These are phyloP conservation scores for Xylaria digitata DNA, from an alignment of 2,329 filamentous ascomycete genomes.

Conservation along the genomic window DNA sequence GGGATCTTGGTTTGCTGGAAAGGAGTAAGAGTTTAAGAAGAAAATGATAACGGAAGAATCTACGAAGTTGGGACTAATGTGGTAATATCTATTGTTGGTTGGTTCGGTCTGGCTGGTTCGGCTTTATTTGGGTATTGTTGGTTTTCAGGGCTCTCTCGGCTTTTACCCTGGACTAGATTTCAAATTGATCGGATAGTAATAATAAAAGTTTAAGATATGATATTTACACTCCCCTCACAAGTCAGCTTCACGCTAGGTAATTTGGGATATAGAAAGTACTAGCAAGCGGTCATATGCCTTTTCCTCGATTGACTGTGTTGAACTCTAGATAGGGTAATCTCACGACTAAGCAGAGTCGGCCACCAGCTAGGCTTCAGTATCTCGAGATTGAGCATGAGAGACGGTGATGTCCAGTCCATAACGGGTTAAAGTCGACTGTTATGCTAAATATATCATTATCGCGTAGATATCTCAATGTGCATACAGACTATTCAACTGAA, in stretches of 20 bases:
- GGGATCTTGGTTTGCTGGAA: constrained; percentile 63
- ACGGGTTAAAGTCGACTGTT: no score
- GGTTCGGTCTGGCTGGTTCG: constrained; percentile 18
- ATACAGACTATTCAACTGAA: no score
- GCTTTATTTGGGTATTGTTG: constrained; percentile 10
- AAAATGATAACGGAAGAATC: constrained; percentile 26
- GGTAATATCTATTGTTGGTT: constrained; percentile 22
- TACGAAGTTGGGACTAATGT: constrained; percentile 29
- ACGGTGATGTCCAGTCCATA: no score
- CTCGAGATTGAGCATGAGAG: no score
- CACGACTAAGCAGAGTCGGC: no score
- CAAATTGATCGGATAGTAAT: constrained; percentile 25
- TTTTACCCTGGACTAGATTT: constrained; percentile 17
- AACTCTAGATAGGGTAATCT: no score
- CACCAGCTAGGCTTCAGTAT: no score
- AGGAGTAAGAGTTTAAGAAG: constrained; percentile 53
- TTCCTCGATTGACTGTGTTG: neutral
- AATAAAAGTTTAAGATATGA: constrained; percentile 5
- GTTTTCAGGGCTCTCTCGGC: neutral
- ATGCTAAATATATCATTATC: no score
- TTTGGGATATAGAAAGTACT: neutral
- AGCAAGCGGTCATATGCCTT: neutral
- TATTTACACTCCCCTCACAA: neutral
- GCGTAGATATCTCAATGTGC: no score
- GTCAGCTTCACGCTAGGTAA: neutral